These are phyloP conservation scores for Aspergillus awamori DNA, from an alignment of 2,329 filamentous ascomycete genomes.

Conservation along the genomic window DNA sequence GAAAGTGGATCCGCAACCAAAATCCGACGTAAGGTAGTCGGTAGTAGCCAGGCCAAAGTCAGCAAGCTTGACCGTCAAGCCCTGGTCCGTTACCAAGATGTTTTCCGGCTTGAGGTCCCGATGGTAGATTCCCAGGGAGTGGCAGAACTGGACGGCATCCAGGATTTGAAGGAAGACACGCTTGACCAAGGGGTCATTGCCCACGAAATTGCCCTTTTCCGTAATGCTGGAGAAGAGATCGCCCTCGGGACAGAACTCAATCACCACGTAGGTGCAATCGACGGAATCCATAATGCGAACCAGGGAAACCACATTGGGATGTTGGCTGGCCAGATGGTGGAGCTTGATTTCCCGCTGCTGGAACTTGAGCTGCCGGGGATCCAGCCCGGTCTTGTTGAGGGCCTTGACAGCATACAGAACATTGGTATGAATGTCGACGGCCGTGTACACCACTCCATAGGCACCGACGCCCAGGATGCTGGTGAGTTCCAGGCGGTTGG, in stretches of 20 bases:
- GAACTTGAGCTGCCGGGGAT: conserved; percentile 83
- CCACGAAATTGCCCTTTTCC: conserved; percentile 87
- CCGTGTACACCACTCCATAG: conserved; percentile 94
- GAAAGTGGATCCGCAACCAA: conserved; percentile 96
- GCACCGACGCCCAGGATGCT: conserved; percentile 89
- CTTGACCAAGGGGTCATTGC: conserved; percentile 86
- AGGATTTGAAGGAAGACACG: conserved; percentile 90
- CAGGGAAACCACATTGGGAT: conserved; percentile 92
- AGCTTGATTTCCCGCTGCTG: conserved; percentile 91
- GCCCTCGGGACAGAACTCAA: conserved; percentile 96
- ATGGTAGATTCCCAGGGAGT: conserved; percentile 91
- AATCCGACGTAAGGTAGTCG: conserved; percentile 83
- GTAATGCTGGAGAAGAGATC: conserved; percentile 98
- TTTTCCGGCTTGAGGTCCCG: conserved; percentile 98
- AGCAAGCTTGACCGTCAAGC: conserved; percentile 89
- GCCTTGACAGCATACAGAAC: conserved; percentile 94
- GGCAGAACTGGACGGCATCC: conserved; percentile 95
- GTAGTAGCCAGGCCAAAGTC: conserved; percentile 95
- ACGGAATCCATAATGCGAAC: conserved; percentile 87
- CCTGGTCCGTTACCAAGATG: conserved; percentile 85
- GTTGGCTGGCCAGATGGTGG: conserved; percentile 84
- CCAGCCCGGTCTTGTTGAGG: conserved; percentile 89
- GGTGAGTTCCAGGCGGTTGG: conserved; percentile 79
- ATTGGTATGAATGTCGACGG: conserved; percentile 78
- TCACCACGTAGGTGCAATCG: conserved; percentile 92